These are phyloP conservation scores for Epichloe typhina DNA, from an alignment of 2,329 filamentous ascomycete genomes.

Conservation along the genomic window DNA sequence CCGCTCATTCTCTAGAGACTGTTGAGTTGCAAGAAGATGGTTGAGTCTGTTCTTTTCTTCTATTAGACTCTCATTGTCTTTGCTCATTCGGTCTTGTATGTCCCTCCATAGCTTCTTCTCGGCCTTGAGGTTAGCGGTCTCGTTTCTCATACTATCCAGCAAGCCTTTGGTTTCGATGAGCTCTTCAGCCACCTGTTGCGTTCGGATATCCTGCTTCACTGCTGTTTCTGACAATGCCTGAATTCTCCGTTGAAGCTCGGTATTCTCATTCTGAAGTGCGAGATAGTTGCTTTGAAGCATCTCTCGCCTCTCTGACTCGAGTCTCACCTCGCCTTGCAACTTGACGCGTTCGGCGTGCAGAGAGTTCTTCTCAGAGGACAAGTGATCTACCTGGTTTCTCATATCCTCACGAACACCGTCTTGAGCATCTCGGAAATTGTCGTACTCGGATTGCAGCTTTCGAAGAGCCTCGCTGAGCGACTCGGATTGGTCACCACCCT, in stretches of 20 bases:
- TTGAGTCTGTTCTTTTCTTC: conserved; percentile 80
- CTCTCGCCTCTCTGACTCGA: conserved; percentile 73
- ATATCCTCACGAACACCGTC: conserved; percentile 68
- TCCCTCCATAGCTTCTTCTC: conserved; percentile 92
- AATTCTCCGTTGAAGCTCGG: conserved; percentile 72
- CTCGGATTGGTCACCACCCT: conserved; percentile 41
- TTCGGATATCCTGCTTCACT: conserved; percentile 79
- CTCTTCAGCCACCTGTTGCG: conserved; percentile 86
- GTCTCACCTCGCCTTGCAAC: conserved; percentile 64
- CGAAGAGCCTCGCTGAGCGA: conserved; percentile 64
- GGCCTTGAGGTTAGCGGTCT: conserved; percentile 84
- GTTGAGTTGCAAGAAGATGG: conserved; percentile 68
- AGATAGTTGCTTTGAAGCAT: conserved; percentile 82
- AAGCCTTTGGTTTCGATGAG: conserved; percentile 73
- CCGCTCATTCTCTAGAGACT: conserved; percentile 83
- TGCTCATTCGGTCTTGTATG: conserved; percentile 75
- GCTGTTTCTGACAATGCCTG: conserved; percentile 66
- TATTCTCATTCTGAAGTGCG: conserved; percentile 73
- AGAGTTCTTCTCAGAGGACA: conserved; percentile 70
- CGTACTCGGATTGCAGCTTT: conserved; percentile 80
- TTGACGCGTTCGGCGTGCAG: conserved; percentile 74
- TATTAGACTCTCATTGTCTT: conserved; percentile 73
- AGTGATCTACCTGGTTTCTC: conserved; percentile 69
- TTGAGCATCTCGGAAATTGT: conserved; percentile 78
- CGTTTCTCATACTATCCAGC: conserved; percentile 76